Base-by-base conservation (phyloP, 2,329 filamentous ascomycete species). In the Fusarium ramigenum region DNA sequence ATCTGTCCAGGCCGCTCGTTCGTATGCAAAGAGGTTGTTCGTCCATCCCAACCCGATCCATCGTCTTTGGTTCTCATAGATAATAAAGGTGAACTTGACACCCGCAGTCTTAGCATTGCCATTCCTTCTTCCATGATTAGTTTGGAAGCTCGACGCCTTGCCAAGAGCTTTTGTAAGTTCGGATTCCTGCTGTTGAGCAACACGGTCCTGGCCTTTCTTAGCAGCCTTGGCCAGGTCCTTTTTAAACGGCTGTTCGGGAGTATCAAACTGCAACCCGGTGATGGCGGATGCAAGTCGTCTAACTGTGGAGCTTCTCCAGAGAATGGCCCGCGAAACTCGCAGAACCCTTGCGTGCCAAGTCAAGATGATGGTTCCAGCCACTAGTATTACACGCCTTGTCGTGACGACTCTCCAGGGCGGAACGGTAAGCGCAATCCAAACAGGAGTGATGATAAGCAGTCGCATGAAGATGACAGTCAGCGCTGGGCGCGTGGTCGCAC, bases 31-130 rank as follows among this genome's bases (percentile, higher is more conserved):
- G 69, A 99, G 85, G 43, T 92, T 97, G 5, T 92, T 92, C 0
- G 96, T 98, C 95, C 96, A 99, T 1, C 96, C 96, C 18, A 99
- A 88, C 3, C 95, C 96, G 8, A 99, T 85, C 96, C 96, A 99
- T 59, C 96, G 90, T 46, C 96, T 90, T 82, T 99, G 96, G 77
- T 99, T 99, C 81, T 99, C 96, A 78, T 95, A 98, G 5, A 99
- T 87, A 53, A 96, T 95, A 72, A 99, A 99, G 0, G 96, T 99
- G 79, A 99, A 99, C 49, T 95, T 93, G 19, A 99, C 93, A 3
- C 95, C 95, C 0, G 94, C 90, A 9, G 93, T 92, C 68, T 87
- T 87, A n/a, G 82, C 82, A 28, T 84, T 82, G 42, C 85, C 80
- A 12, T 78, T 75, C 46, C 75, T 73, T 44, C 75, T 70, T 47